These are phyloP conservation scores for Paraglomus brasilianum DNA, from an alignment of 192 early-diverging fungal species.

Conservation along the genomic window DNA sequence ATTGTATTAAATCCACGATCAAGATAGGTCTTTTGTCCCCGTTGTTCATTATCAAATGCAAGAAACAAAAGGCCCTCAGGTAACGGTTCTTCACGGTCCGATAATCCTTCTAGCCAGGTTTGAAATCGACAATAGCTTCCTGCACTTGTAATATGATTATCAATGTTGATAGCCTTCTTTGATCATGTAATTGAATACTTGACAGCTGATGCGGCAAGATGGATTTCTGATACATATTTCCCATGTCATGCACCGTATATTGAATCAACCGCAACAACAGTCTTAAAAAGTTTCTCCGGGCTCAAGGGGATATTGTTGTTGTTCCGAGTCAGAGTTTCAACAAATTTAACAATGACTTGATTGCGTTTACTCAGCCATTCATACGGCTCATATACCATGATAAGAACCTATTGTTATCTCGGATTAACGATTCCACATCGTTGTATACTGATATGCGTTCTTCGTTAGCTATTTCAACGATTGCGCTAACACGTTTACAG, in stretches of 20 bases:
- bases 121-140: slow-evolving; percentile 4
- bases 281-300: slow-evolving; percentile 9
- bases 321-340: slow-evolving; percentile 6
- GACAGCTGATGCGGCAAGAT: slow-evolving; percentile 3
- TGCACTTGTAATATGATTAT: background rate
- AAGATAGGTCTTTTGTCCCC: slow-evolving; percentile 15
- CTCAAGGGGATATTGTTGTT: background rate
- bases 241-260: slow-evolving; percentile 7
- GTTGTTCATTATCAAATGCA: slow-evolving; percentile 20
- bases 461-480: slow-evolving; percentile 14
- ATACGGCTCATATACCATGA: background rate
- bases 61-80: slow-evolving; percentile 12
- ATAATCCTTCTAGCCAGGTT: slow-evolving; percentile 5
- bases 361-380: slow-evolving; percentile 13
- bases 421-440: slow-evolving; percentile 13
- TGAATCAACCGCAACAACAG: slow-evolving; percentile 3
- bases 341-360: slow-evolving; percentile 11
- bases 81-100: slow-evolving; percentile 6
- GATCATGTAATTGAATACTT: slow-evolving; percentile 10
- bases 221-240: slow-evolving; percentile 24
- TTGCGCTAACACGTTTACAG: slow-evolving; percentile 7
- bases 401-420: slow-evolving; percentile 8
- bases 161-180: background rate
- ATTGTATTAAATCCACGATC: background rate
- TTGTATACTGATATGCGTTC: slow-evolving; percentile 1